Base-by-base conservation (phyloP, 2,329 filamentous ascomycete genomes). In the Geosmithia putterillii region DNA sequence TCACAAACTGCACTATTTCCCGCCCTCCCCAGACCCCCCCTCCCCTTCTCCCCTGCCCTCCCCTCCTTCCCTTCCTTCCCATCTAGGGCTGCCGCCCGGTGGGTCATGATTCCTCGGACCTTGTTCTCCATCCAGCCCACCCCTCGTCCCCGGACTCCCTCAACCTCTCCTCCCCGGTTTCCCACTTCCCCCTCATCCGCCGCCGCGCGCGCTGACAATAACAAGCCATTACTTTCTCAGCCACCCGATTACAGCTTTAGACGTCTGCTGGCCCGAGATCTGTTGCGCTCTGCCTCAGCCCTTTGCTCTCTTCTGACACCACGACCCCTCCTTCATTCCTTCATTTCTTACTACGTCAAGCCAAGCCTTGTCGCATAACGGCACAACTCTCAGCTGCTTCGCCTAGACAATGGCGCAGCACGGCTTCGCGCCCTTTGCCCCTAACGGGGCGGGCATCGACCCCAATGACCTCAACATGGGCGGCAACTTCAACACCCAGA, bases 391-490 rank as follows among this genome's bases (percentile, higher is more conserved):
- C 28, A 15, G 20, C 14, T 20, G 21, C 32, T 9, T 42, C 25
- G 34, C 9, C n/a, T 37, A 50, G 46, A 53, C 52, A 47, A 77
- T 77, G 73, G 69, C 73, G 51, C 71, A 74, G 44, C 71, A 75
- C 63, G 62, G 64, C 52, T 79, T 76, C 59, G 65, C 65, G 55
- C 71, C 74, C 51, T 77, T 76, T 56, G 63, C 65, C 54, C 71
- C 73, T 50, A 71, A 70, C 49, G 69, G 66, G 46, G 66, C 72
- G 41, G 74, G 74, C 55, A 81, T 95, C 56, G 86, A 95, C 57
- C 90, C 90, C 10, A 90, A 86, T 48, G 86, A 92, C 49, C 73
- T 95, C 46, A 78, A 78, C 52, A 85, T 90, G 78, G 59, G 63
- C 14, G 71, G 71, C 50, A 56, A 52, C 40, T 69, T 68, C 19